Conservation (phyloP, 495 filamentous ascomycete species). For the Aspergillus ellipticus region DNA sequence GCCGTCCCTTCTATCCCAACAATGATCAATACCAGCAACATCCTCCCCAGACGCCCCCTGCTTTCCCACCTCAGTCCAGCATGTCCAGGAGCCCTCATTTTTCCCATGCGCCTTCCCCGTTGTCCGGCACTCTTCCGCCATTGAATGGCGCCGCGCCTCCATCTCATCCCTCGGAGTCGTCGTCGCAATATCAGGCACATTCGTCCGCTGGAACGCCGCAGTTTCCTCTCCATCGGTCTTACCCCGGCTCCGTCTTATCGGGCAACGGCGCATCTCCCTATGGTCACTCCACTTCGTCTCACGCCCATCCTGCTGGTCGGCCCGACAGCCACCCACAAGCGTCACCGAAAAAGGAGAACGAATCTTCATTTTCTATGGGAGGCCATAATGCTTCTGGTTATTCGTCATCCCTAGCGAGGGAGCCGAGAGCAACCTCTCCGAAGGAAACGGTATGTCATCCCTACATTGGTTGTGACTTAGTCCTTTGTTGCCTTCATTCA, state of each 20-base stretch:
- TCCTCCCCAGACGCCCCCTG: conserved; percentile 52
- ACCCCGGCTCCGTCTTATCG: conserved; percentile 38
- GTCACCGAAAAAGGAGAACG: conserved; percentile 37
- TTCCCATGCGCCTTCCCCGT: conserved; percentile 48
- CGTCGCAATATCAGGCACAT: conserved; percentile 44
- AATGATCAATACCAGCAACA: conserved; percentile 54
- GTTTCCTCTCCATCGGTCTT: conserved; percentile 38
- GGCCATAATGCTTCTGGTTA: conserved; percentile 31
- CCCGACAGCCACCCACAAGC: conserved; percentile 43
- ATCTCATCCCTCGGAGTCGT: conserved; percentile 40
- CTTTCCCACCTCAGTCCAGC: conserved; percentile 51
- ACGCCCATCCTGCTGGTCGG: conserved; percentile 44
- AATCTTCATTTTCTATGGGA: conserved; percentile 34
- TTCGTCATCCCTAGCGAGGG: conserved; percentile 26
- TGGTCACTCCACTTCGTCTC: conserved; percentile 36
- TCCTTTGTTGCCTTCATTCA: not conserved
- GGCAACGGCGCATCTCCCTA: conserved; percentile 42
- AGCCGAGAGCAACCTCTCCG: conserved; percentile 32
- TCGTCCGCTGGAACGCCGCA: conserved; percentile 30
- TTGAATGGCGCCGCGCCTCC: conserved; percentile 49
- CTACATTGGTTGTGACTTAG: not conserved
- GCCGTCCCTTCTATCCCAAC: conserved; percentile 50
- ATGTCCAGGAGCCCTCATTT: conserved; percentile 45
- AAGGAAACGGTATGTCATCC: conserved; percentile 36
- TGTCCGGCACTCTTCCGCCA: conserved; percentile 48